Percentiles rank a stretch among this genome's conserved stretches.
Evolutionary conservation across 768 basidiomycete species (phyloP).

Genomic region (Auricularia sp.): DNA sequence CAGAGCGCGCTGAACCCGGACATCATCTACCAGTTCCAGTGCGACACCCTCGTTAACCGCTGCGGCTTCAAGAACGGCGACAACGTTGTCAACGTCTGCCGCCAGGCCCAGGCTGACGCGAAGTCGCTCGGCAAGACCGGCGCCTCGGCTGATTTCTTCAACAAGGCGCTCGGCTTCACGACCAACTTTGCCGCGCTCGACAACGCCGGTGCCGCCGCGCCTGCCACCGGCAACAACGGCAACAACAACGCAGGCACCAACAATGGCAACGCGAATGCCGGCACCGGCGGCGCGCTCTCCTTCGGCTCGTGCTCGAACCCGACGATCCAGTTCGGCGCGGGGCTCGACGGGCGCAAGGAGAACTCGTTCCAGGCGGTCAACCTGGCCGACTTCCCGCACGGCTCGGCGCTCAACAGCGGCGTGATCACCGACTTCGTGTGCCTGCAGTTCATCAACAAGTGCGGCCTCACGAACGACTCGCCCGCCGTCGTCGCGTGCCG

Average conservation of each 20-base stretch:
- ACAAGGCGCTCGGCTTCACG: slow-evolving; percentile 8
- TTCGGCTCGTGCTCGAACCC: slow-evolving; percentile 12
- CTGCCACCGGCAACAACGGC: neutral
- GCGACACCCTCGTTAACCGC: slow-evolving; percentile 41
- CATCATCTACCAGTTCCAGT: slow-evolving; percentile 51
- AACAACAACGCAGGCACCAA: no score
- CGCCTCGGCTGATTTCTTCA: slow-evolving; percentile 10
- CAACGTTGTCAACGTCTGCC: neutral
- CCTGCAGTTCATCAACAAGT: slow-evolving; percentile 29
- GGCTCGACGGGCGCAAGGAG: slow-evolving; percentile 9
- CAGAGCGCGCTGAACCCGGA: slow-evolving; percentile 38
- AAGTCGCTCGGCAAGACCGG: slow-evolving; percentile 5
- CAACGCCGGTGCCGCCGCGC: neutral
- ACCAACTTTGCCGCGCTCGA: slow-evolving; percentile 11
- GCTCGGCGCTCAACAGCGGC: slow-evolving; percentile 10
- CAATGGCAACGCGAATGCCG: neutral
- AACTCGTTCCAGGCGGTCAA: slow-evolving; percentile 6
- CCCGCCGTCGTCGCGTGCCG: neutral
- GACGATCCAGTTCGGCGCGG: slow-evolving; percentile 10
- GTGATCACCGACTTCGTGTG: slow-evolving; percentile 11
- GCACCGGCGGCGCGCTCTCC: neutral
- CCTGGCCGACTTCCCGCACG: neutral
- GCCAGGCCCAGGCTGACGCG: neutral
- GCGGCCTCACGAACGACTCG: slow-evolving; percentile 17
- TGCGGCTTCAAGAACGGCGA: slow-evolving; percentile 23